These are phyloP conservation scores for Kingdonia uniflora DNA, from an alignment of 164 flowering plant genomes.

Conservation along the genomic window DNA sequence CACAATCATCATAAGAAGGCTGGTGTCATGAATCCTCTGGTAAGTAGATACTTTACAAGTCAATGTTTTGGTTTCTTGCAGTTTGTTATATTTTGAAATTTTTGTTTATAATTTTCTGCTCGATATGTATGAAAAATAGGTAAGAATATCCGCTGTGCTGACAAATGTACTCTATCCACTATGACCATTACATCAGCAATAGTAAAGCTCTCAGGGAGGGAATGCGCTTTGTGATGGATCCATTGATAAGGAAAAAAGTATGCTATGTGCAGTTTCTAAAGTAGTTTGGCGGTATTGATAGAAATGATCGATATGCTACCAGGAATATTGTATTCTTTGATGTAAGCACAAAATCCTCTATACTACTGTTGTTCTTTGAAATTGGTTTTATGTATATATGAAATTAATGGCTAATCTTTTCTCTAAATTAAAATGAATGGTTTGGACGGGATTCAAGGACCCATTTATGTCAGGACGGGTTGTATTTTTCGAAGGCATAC, in stretches of 20 bases:
- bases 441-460: conserved; percentile 78
- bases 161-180: conserved; percentile 55
- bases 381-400: not conserved
- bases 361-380: not conserved
- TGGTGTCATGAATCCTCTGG: conserved; percentile 77
- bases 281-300: conserved; percentile 57
- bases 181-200: conserved; percentile 72
- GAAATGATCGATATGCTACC: conserved; percentile 51
- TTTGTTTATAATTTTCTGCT: conserved; percentile 1
- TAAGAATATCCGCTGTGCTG: conserved; percentile 61
- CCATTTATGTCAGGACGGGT: conserved; percentile 75
- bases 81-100: no score
- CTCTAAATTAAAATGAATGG: conserved; percentile 71
- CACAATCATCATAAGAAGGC: conserved; percentile 72
- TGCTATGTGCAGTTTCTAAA: conserved; percentile 68
- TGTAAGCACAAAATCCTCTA: conserved; percentile 26
- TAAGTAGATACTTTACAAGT: conserved; percentile 12
- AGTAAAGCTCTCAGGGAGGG: conserved; percentile 63
- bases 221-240: conserved; percentile 79
- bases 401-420: not conserved
- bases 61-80: not conserved
- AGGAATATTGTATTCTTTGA: conserved; percentile 55
- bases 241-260: conserved; percentile 41
- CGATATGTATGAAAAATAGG: conserved; percentile 22
- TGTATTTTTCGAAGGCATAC: conserved; percentile 68